A percentile compares a stretch with the other conserved stretches of the same genome.
phyloP scores from a whole-genome alignment of 176 grass and related monocot genomes.

The Coix lacrymajobi region DNA sequence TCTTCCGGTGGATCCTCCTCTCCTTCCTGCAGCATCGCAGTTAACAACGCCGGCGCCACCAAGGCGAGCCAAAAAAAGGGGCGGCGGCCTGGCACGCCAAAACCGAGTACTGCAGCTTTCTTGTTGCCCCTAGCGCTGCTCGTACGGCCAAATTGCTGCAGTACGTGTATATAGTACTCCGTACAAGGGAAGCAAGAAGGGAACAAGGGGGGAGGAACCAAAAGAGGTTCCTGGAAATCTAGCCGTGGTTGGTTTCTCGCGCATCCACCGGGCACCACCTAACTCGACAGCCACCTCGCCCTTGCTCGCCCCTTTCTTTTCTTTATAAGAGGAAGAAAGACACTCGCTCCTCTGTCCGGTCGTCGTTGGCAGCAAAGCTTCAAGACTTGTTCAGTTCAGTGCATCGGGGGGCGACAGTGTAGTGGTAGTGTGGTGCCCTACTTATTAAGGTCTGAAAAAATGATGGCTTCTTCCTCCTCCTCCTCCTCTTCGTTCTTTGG shows the following conservation, averaged over 20 bases:
- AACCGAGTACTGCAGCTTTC: constrained; percentile 21
- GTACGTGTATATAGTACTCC: too few species aligned
- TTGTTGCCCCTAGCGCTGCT: constrained; percentile 27
- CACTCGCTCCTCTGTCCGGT: not conserved
- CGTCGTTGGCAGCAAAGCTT: not conserved
- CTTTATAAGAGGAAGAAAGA: constrained; percentile 11
- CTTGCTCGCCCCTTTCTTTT: not conserved
- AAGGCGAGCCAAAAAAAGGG: not conserved
- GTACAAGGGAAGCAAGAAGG: not conserved
- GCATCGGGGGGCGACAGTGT: not conserved
- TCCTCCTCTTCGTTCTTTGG: constrained; percentile 19
- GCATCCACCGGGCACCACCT: not conserved
- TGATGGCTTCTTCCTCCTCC: constrained; percentile 8
- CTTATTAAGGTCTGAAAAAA: not conserved
- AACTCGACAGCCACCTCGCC: not conserved
- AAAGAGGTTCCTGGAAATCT: constrained; percentile 23
- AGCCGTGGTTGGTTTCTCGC: constrained; percentile 31
- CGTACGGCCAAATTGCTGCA: constrained; percentile 5
- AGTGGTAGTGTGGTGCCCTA: not conserved
- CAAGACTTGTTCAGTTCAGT: not conserved
- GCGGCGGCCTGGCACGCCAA: not conserved
- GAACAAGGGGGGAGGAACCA: not conserved
- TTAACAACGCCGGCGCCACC: constrained; percentile 27
- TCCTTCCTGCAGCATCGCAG: constrained; percentile 32
- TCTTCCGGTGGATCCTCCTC: constrained; percentile 22